Evolutionary conservation across 208 protist genomes (phyloP).

Genomic region (Phytomonas sp.): DNA sequence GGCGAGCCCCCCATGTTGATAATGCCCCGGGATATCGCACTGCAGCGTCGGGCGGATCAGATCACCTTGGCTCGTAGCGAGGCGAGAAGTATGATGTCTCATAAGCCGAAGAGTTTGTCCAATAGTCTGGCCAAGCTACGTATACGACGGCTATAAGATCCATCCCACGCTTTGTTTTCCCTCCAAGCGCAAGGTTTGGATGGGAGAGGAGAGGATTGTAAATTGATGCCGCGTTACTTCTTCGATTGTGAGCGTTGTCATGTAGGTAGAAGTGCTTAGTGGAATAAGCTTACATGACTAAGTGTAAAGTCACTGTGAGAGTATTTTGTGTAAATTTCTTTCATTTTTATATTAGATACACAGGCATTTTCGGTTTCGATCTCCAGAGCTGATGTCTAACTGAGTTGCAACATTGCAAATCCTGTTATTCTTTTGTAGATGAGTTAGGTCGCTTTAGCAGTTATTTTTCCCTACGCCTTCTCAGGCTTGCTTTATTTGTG

Average conservation of each 20-base stretch:
- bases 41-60: slow-evolving; percentile 63
- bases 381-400: not conserved
- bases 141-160: not conserved
- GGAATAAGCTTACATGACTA: not conserved
- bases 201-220: not conserved
- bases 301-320: not conserved
- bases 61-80: slow-evolving; percentile 64
- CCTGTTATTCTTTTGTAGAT: not conserved
- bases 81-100: slow-evolving; percentile 43
- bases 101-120: slow-evolving; percentile 83
- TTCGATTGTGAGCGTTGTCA: not conserved
- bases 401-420: not conserved
- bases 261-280: not conserved
- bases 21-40: slow-evolving; percentile 48
- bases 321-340: not conserved
- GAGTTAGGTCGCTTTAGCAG: not conserved
- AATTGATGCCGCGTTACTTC: not conserved
- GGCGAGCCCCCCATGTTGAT: slow-evolving; percentile 57
- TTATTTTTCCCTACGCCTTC: not conserved
- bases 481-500: not conserved
- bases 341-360: not conserved
- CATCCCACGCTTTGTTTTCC: not conserved
- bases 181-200: not conserved
- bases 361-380: not conserved
- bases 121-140: slow-evolving; percentile 48